Base-by-base conservation (phyloP, 306 rosid species). In the Lathyrus sativus region DNA sequence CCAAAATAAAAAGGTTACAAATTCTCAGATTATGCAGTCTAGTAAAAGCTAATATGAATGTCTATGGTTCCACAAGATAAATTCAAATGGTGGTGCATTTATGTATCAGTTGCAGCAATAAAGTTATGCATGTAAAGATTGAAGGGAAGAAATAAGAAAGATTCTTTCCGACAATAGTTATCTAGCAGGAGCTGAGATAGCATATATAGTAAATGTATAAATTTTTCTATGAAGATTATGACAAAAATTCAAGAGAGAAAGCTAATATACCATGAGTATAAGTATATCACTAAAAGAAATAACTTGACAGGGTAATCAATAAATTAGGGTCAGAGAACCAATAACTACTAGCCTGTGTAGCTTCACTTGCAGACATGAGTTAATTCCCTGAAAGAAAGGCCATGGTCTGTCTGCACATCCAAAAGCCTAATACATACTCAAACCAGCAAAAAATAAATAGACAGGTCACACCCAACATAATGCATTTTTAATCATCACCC, bases 401-500 rank as follows among this genome's bases (percentile, higher is more conserved):
- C 50, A 59, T 35, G 65, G 65, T 59, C 17, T 18, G 17, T 59
- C 17, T 18, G 17, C 50, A 11, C 7, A 31, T 17, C 50, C 51
- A 62, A 19, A 15, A 38, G 31, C 17, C 49, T 12, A 41, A 42
- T 39, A 41, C 67, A 61, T 37, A 61, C 66, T 61, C 66, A 18
- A 62, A 39, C 67, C 50, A 41, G 83, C 3, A 50, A 67, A 62
- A 64, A 62, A 60, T 60, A 78, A 67, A 43, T 61, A 73, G 62
- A 51, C 13, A 65, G 77, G 48, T 46, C 74, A 58, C 18, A 43
- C 66, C 28, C 28, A 57, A n/a, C 39, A 26, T 14, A 70, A 72
- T 60, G 57, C 10, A 65, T 65, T 78, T 79, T 87, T 83, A 91
- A 76, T 81, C 83, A 11, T 82, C 86, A 0, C 78, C 87, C 41